These are phyloP conservation scores for Myxozyma sirexii DNA, from an alignment of 805 yeast species.

Conservation along the genomic window DNA sequence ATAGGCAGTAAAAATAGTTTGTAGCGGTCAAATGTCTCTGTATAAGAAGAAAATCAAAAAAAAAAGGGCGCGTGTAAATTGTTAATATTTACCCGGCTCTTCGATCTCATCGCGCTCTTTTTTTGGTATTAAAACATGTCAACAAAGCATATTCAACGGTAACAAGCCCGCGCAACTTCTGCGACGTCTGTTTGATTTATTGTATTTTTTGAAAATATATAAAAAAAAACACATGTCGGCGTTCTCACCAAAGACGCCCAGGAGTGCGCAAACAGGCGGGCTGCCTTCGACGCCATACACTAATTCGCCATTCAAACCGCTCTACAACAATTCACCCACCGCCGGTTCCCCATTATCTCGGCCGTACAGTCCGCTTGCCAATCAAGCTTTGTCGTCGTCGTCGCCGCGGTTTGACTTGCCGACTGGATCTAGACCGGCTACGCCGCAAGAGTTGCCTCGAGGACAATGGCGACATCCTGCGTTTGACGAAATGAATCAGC, in stretches of 20 bases:
- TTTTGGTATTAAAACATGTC: neutral
- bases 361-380: neutral
- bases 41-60: neutral
- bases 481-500: conserved; percentile 29
- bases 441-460: conserved; percentile 30
- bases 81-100: neutral
- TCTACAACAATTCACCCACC: conserved; percentile 28
- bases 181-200: no score
- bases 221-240: no score
- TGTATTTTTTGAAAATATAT: no score
- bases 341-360: neutral
- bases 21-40: no score
- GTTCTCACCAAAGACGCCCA: conserved; percentile 5
- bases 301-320: conserved; percentile 29
- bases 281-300: conserved; percentile 7
- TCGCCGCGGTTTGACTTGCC: conserved; percentile 6
- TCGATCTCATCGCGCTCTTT: neutral
- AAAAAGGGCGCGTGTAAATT: neutral
- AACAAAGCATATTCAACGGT: neutral
- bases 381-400: neutral
- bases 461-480: conserved; percentile 38
- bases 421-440: conserved; percentile 19
- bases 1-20: no score
- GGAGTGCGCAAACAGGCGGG: neutral
- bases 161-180: no score